These are phyloP conservation scores for Polygonum aviculare DNA, from an alignment of 148 eudicot genomes.

Conservation along the genomic window DNA sequence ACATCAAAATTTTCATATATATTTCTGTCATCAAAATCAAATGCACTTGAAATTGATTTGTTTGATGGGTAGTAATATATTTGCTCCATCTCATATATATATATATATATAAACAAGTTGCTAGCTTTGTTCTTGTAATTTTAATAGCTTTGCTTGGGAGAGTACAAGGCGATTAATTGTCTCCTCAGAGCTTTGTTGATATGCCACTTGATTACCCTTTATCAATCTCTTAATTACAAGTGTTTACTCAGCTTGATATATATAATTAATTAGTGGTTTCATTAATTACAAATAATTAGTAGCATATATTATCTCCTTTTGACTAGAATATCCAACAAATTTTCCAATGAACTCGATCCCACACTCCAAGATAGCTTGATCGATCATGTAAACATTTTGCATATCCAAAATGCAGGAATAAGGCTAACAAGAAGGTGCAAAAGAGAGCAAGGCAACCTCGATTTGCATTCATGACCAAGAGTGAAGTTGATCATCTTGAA, in stretches of 20 bases:
- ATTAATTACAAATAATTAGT: too few relatives aligned
- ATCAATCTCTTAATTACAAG: too few relatives aligned
- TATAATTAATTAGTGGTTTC: too few relatives aligned
- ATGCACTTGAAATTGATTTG: neutral
- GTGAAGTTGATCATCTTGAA: slow-evolving; percentile 96
- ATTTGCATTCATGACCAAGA: slow-evolving; percentile 91
- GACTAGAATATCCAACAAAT: too few relatives aligned
- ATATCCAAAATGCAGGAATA: slow-evolving; percentile 33
- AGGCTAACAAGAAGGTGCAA: slow-evolving; percentile 61
- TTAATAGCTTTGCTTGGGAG: neutral
- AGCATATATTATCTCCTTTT: too few relatives aligned
- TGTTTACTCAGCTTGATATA: too few relatives aligned
- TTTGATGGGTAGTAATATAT: neutral
- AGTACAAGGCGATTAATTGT: neutral
- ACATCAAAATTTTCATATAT: neutral
- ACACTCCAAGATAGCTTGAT: too few relatives aligned
- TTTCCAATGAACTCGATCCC: too few relatives aligned
- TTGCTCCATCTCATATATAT: neutral
- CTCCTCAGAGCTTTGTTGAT: neutral
- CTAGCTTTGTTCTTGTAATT: neutral
- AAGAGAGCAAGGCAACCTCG: slow-evolving; percentile 73
- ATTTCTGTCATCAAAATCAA: neutral
- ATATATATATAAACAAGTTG: neutral
- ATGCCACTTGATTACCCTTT: neutral
- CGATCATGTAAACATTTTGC: neutral